A percentile compares a stretch with the other conserved stretches of the same genome.
Evolutionary conservation across 495 filamentous ascomycete genomes (phyloP).

Genomic region (Emericellopsis terricola): DNA sequence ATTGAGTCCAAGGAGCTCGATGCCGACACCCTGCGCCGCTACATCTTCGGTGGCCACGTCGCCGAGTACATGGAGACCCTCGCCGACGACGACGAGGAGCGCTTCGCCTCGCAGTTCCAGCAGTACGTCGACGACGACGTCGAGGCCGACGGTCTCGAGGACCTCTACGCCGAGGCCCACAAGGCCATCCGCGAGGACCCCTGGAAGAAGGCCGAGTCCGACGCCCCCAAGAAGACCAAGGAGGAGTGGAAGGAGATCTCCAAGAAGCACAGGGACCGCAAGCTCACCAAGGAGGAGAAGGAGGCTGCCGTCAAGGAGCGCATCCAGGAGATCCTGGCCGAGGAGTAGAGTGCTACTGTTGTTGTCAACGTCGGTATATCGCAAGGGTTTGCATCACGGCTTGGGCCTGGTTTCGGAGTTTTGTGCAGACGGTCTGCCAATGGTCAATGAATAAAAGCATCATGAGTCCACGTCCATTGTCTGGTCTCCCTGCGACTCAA

Average conservation of each 20-base stretch:
- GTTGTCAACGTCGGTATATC: too few species aligned
- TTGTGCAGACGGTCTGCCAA: background rate
- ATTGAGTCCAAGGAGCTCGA: constrained; percentile 94
- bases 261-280: constrained; percentile 62
- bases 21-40: constrained; percentile 88
- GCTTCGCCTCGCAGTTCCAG: constrained; percentile 93
- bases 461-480: background rate
- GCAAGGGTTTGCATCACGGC: too few species aligned
- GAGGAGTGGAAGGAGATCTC: constrained; percentile 93
- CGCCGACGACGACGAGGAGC: constrained; percentile 99
- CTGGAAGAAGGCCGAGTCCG: constrained; percentile 80
- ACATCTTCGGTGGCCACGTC: constrained; percentile 97
- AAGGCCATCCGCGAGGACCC: constrained; percentile 94
- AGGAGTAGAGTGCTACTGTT: constrained; percentile 20
- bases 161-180: constrained; percentile 89
- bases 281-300: constrained; percentile 68
- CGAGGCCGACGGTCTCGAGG: constrained; percentile 94
- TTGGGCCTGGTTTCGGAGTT: background rate
- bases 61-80: constrained; percentile 99
- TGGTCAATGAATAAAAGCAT: background rate
- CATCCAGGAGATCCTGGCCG: constrained; percentile 53
- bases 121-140: constrained; percentile 93
- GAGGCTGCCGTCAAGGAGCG: constrained; percentile 64
- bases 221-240: constrained; percentile 74
- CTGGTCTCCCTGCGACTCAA: too few species aligned